Percentiles rank a stretch among this genome's conserved stretches.
phyloP scores from a whole-genome alignment of 805 yeast species.

The Suhomyces sp. region DNA sequence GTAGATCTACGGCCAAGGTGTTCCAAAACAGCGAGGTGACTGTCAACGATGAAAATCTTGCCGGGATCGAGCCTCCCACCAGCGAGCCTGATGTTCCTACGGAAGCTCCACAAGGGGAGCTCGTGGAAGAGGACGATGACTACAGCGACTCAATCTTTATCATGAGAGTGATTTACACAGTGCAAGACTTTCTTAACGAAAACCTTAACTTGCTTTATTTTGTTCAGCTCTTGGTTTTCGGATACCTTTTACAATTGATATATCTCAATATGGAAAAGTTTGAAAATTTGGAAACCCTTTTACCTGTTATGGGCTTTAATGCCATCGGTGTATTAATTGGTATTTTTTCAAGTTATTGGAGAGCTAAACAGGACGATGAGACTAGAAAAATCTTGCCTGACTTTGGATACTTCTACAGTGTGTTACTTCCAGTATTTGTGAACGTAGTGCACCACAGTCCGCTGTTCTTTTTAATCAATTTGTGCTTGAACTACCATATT shows the following conservation, averaged over 20 bases:
- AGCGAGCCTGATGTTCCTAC: not conserved
- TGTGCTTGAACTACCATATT: slow-evolving; percentile 35
- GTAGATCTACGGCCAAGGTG: slow-evolving; percentile 8
- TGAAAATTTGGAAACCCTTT: slow-evolving; percentile 15
- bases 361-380: slow-evolving; percentile 11
- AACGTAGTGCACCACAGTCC: slow-evolving; percentile 19
- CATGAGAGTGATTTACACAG: slow-evolving; percentile 18
- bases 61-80: not conserved
- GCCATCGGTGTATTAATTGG: slow-evolving; percentile 30
- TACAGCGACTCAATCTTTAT: slow-evolving; percentile 7
- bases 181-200: slow-evolving; percentile 40
- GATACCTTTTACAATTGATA: slow-evolving; percentile 28
- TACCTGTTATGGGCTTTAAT: slow-evolving; percentile 30
- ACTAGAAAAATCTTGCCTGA: slow-evolving; percentile 28
- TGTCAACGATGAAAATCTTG: not conserved
- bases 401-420: slow-evolving; percentile 34
- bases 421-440: slow-evolving; percentile 30
- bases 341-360: slow-evolving; percentile 22
- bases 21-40: slow-evolving; percentile 3
- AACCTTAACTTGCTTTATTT: slow-evolving; percentile 27
- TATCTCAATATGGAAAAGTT: slow-evolving; percentile 20
- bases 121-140: slow-evolving; percentile 8
- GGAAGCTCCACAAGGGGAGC: not conserved
- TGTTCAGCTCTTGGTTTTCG: slow-evolving; percentile 29
- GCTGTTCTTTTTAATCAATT: slow-evolving; percentile 27